phyloP scores from a whole-genome alignment of 129 eudicot species.

The Lonicera japonica region DNA sequence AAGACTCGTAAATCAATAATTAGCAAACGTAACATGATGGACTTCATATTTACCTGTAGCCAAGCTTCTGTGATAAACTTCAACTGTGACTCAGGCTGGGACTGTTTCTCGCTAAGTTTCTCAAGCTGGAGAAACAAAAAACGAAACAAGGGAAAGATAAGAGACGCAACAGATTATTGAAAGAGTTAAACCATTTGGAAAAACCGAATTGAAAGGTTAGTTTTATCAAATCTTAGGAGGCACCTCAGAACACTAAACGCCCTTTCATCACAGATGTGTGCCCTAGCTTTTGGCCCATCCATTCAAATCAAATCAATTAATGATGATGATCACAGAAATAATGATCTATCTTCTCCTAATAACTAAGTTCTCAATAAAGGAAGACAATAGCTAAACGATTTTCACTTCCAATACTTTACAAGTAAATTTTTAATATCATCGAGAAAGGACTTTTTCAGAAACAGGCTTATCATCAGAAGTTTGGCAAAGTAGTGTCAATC shows the following conservation, averaged over 20 bases:
- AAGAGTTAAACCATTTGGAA: not conserved
- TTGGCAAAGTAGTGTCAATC: no score
- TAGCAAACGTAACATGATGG: not conserved
- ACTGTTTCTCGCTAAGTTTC: constrained; percentile 51
- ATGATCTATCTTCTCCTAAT: not conserved
- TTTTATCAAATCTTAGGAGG: no score
- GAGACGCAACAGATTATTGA: not conserved
- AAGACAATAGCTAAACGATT: not conserved
- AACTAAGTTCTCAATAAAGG: not conserved
- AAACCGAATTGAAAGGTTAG: not conserved
- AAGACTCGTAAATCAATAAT: not conserved
- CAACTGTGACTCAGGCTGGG: constrained; percentile 61
- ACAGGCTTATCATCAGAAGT: no score
- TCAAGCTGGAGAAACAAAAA: constrained; percentile 39
- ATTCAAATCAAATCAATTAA: not conserved
- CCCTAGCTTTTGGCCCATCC: not conserved
- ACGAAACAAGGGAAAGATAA: not conserved
- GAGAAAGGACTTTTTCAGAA: no score
- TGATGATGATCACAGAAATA: not conserved
- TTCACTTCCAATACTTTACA: no score
- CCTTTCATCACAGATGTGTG: not conserved
- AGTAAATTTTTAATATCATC: no score
- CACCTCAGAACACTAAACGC: not conserved
- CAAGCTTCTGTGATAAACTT: constrained; percentile 64
- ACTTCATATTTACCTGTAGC: constrained; percentile 44